Percentiles rank a stretch among this genome's conserved stretches.
Conservation (phyloP, 1,139 yeast genomes). For the Yamadazyma blattariae region DNA sequence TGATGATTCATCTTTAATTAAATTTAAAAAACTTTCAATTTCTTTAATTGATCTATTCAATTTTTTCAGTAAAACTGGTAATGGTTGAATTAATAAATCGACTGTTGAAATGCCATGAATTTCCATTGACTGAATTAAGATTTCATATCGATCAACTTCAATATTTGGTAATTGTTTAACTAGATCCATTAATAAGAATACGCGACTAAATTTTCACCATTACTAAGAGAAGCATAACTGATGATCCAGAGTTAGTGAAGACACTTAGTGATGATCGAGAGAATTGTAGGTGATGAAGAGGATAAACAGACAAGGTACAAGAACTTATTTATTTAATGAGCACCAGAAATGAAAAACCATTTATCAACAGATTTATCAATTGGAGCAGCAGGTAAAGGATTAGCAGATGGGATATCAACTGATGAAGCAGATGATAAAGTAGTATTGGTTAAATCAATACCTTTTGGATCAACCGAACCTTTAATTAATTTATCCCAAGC, state of each 20-base stretch:
- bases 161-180: conserved; percentile 8
- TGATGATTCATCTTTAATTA: no score
- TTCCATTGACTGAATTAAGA: conserved; percentile 10
- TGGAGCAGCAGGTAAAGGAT: conserved; percentile 81
- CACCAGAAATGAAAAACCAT: conserved; percentile 98
- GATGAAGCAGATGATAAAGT: conserved; percentile 55
- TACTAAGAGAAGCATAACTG: background rate
- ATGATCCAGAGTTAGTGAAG: no score
- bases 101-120: conserved; percentile 13
- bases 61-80: conserved; percentile 30
- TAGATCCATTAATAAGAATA: conserved; percentile 5
- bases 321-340: conserved; percentile 28
- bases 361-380: conserved; percentile 96
- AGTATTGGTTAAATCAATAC: conserved; percentile 68
- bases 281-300: no score
- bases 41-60: conserved; percentile 50
- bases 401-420: conserved; percentile 65
- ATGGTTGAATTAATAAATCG: conserved; percentile 15
- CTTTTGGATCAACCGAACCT: conserved; percentile 51
- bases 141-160: conserved; percentile 8
- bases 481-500: conserved; percentile 73
- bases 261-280: no score
- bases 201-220: no score
- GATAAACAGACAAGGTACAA: background rate
- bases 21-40: no score